Percentiles rank a stretch among this genome's conserved stretches.
Evolutionary conservation across 2,329 filamentous ascomycete species (phyloP).

Genomic region (Beauveria sp.): DNA sequence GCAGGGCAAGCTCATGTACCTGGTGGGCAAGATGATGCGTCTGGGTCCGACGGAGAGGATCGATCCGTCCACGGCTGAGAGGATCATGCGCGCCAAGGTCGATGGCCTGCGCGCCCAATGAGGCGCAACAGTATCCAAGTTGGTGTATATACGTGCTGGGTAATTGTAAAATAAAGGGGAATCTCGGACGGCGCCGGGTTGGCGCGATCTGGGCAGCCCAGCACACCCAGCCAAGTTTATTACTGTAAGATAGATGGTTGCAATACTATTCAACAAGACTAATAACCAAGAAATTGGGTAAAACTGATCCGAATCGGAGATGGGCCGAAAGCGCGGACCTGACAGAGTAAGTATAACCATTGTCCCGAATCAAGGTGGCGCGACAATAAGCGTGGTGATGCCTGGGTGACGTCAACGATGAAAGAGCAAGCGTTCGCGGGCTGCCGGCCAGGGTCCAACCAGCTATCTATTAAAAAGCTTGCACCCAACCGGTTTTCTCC

Average conservation of each 20-base stretch:
- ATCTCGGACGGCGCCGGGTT: not conserved
- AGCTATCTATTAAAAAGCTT: not conserved
- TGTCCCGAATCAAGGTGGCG: slow-evolving; percentile 1
- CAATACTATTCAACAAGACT: no score
- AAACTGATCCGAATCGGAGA: not conserved
- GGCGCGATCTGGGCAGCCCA: not conserved
- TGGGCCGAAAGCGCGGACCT: not conserved
- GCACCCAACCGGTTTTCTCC: not conserved
- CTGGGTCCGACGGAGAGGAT: slow-evolving; percentile 46
- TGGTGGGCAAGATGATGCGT: slow-evolving; percentile 52
- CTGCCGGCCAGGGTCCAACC: not conserved
- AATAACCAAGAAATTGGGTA: no score
- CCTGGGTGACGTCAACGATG: slow-evolving; percentile 10
- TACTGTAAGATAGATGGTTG: not conserved
- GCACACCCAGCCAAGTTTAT: not conserved
- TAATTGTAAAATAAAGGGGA: not conserved
- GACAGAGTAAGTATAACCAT: not conserved
- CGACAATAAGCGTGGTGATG: slow-evolving; percentile 1
- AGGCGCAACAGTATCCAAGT: not conserved
- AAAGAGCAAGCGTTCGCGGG: not conserved
- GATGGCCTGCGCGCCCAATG: not conserved
- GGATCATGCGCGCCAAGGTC: slow-evolving; percentile 28
- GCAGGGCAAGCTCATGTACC: slow-evolving; percentile 52
- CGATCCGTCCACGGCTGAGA: slow-evolving; percentile 43
- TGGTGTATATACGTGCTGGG: not conserved